Percentiles rank a stretch among this genome's conserved stretches.
Conservation (phyloP, 768 basidiomycete genomes). For the Chalciporus piperatus region DNA sequence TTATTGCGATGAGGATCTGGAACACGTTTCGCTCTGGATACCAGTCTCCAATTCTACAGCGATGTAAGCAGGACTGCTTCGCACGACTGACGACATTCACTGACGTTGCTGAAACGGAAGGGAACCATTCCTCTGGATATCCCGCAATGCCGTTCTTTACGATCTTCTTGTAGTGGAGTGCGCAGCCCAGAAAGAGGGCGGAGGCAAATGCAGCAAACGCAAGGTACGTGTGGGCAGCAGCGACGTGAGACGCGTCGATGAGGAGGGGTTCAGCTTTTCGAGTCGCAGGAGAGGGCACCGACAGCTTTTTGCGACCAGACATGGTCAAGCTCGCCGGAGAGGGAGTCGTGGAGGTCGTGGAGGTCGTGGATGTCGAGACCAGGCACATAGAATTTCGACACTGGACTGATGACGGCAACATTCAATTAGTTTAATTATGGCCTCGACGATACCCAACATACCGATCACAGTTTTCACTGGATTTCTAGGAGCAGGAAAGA, state of each 20-base stretch:
- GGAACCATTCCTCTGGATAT: conserved; percentile 89
- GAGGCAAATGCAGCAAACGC: conserved; percentile 61
- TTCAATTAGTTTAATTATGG: conserved; percentile 8
- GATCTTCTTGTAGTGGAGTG: conserved; percentile 78
- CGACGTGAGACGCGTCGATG: conserved; percentile 52
- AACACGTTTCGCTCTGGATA: conserved; percentile 83
- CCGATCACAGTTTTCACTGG: conserved; percentile 97
- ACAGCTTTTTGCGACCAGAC: conserved; percentile 17
- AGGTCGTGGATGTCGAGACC: not conserved
- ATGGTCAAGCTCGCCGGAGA: conserved; percentile 9
- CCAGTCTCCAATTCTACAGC: conserved; percentile 83
- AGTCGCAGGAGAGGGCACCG: not conserved
- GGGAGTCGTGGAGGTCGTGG: not conserved
- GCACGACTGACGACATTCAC: conserved; percentile 21
- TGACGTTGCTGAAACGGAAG: conserved; percentile 83
- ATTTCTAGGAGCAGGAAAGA: conserved; percentile 83
- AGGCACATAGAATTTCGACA: too few relatives aligned
- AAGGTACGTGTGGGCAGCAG: conserved; percentile 62
- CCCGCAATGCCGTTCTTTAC: conserved; percentile 82
- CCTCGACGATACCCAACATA: conserved; percentile 36
- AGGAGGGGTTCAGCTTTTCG: conserved; percentile 16
- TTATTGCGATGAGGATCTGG: conserved; percentile 84
- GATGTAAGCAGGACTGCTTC: conserved; percentile 1
- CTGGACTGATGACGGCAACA: too few relatives aligned
- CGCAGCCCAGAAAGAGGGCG: conserved; percentile 62